Evolutionary conservation across 352 stramenopile genomes (phyloP), one percentile per base, ranked within the genome.

Genomic region (Pythium scleroteichum): DNA sequence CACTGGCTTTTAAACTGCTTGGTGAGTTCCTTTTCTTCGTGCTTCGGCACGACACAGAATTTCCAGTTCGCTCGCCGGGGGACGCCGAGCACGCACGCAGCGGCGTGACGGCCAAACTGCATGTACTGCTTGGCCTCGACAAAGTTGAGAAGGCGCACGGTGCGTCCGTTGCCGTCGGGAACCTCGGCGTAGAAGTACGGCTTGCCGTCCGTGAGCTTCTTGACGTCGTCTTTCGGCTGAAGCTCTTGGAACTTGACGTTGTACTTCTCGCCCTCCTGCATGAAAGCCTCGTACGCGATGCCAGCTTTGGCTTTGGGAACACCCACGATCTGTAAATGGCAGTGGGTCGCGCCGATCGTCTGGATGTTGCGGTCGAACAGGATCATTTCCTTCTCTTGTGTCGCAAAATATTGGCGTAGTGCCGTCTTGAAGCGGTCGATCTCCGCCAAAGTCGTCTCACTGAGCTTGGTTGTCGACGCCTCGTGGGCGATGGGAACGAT

Each of bases 121-220:
- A 94, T 85, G 72, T 91, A 90, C 50, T 94, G 82, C 57, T 92
- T 91, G 42, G 71, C 81, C 24, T 88, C 71, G 16, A 92, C 82
- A 23, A 77, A 62, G 52, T 92, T 74, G 27, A 92, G 64, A 32
- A 94, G 64, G 7, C 73, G 72, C 26, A 66, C 71, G 0, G 51
- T 59, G 40, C 60, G 42, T 6, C 76, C 73, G 0, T 88, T 9
- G 0, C 64, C 78, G 33, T 87, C 72, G 1, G 85, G 80, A 19
- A 92, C 53, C 42, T 90, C 80, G 0, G 72, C 76, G 42, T 92
- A 90, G 39, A 92, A 73, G 62, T 87, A 92, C 38, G 78, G 65
- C 53, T 76, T 78, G 48, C 64, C 75, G 4, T 74, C 41, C 12
- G 78, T 84, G 35, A 73, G 51, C 22, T 69, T 39, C 0, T 63